Conservation (phyloP, 2,329 filamentous ascomycete species). For the Saccharata proteae region DNA sequence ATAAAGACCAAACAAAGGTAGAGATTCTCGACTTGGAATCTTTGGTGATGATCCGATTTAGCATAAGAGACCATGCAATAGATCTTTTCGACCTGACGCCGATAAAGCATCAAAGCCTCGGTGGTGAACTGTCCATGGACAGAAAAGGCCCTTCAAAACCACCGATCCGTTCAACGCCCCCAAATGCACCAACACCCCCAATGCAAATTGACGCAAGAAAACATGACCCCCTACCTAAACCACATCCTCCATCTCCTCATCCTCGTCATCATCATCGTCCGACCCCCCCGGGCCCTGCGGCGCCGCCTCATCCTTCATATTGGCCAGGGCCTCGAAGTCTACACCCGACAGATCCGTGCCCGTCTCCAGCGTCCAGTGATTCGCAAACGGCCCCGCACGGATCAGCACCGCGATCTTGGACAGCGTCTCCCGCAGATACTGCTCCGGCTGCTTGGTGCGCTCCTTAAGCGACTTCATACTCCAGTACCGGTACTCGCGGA, state of each 20-base stretch:
- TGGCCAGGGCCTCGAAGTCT: background rate
- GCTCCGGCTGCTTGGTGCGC: slow-evolving; percentile 72
- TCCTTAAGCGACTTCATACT: slow-evolving; percentile 77
- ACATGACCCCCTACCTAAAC: too few relatives aligned
- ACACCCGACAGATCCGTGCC: slow-evolving; percentile 5
- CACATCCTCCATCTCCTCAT: slow-evolving; percentile 66
- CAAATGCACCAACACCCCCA: too few relatives aligned
- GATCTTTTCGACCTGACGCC: too few relatives aligned
- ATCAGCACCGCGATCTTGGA: slow-evolving; percentile 73
- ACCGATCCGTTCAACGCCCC: too few relatives aligned
- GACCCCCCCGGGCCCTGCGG: slow-evolving; percentile 30
- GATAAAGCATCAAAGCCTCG: too few relatives aligned
- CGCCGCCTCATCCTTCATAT: slow-evolving; percentile 9
- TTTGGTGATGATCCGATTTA: too few relatives aligned
- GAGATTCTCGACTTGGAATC: too few relatives aligned
- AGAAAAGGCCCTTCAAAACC: too few relatives aligned
- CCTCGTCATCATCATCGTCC: slow-evolving; percentile 51
- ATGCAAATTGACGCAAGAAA: too few relatives aligned
- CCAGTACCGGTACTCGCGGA: slow-evolving; percentile 84
- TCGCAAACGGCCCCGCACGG: slow-evolving; percentile 72
- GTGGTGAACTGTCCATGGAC: too few relatives aligned
- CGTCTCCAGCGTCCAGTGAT: slow-evolving; percentile 65
- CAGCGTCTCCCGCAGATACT: slow-evolving; percentile 77
- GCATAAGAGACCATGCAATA: too few relatives aligned
- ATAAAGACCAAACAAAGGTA: too few relatives aligned